A percentile compares a stretch with the other conserved stretches of the same genome.
These are phyloP conservation scores for Kalmusia sp. DNA, from an alignment of 2,329 filamentous ascomycete species.

Conservation along the genomic window DNA sequence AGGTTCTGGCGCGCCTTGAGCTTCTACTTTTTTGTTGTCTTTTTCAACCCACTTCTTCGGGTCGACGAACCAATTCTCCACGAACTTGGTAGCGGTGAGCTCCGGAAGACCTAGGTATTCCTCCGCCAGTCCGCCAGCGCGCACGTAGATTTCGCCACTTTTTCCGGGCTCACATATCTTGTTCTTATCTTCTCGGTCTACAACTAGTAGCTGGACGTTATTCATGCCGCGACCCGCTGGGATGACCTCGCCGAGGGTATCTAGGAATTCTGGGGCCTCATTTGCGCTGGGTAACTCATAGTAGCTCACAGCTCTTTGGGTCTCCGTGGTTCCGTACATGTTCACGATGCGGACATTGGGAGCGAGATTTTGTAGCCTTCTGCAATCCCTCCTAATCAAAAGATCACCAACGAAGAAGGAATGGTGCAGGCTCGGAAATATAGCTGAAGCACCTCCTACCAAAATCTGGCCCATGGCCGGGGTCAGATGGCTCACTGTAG, in stretches of 20 bases:
- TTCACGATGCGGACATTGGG: conserved; percentile 79
- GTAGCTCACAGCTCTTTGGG: conserved; percentile 80
- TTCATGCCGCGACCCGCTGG: conserved; percentile 87
- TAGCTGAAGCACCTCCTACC: conserved; percentile 78
- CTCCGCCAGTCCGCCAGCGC: conserved; percentile 84
- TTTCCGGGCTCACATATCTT: conserved; percentile 81
- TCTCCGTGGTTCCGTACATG: conserved; percentile 91
- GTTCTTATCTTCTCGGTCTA: conserved; percentile 71
- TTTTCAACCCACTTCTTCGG: conserved; percentile 71
- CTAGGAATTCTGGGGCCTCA: conserved; percentile 69
- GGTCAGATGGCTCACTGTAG: conserved; percentile 86
- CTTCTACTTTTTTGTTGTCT: conserved; percentile 62
- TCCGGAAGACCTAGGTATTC: conserved; percentile 72
- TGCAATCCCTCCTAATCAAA: conserved; percentile 83
- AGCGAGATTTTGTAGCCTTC: conserved; percentile 76
- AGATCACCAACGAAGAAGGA: conserved; percentile 95
- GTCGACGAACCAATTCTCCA: conserved; percentile 87
- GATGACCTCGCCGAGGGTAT: conserved; percentile 75
- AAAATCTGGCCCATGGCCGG: conserved; percentile 97
- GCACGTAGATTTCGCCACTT: conserved; percentile 82
- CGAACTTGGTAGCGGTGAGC: conserved; percentile 75
- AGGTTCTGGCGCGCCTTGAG: conserved; percentile 64
- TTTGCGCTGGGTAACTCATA: conserved; percentile 75
- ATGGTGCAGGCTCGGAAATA: conserved; percentile 77
- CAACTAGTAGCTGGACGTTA: conserved; percentile 86